Evolutionary conservation across 2,329 filamentous ascomycete genomes (phyloP).

Genomic region (Penicillium sclerotigenum): DNA sequence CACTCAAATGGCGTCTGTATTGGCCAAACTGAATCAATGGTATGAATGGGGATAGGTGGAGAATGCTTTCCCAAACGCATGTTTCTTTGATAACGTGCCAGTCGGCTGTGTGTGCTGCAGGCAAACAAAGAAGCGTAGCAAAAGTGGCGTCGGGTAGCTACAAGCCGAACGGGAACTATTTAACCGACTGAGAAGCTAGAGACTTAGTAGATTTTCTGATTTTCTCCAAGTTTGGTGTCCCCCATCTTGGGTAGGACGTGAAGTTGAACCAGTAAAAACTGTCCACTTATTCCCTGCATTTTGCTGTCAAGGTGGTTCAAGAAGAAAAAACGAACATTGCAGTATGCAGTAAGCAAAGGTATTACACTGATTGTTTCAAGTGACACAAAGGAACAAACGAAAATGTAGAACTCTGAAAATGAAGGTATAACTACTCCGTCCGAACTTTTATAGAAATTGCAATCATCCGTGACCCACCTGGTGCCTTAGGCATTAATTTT

Average conservation of each 20-base stretch:
- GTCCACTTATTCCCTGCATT: background rate
- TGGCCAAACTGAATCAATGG: background rate
- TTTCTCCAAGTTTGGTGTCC: background rate
- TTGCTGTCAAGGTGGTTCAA: background rate
- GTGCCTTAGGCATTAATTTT: background rate
- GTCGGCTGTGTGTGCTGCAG: background rate
- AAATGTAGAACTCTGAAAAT: background rate
- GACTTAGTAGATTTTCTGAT: background rate
- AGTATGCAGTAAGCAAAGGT: background rate
- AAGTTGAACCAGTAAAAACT: background rate
- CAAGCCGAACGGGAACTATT: background rate
- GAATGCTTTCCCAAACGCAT: background rate
- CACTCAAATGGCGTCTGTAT: background rate
- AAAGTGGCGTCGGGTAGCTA: background rate
- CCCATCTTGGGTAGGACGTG: background rate
- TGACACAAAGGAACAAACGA: background rate
- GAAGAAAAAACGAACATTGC: background rate
- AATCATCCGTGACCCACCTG: background rate
- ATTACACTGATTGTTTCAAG: background rate
- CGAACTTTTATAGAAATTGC: background rate
- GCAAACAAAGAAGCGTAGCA: conserved; percentile 5
- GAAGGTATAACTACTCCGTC: background rate
- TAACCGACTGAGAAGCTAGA: background rate
- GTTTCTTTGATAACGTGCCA: conserved; percentile 3
- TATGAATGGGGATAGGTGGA: background rate